phyloP scores from a whole-genome alignment of 306 rosid species.

The Cercis canadensis region DNA sequence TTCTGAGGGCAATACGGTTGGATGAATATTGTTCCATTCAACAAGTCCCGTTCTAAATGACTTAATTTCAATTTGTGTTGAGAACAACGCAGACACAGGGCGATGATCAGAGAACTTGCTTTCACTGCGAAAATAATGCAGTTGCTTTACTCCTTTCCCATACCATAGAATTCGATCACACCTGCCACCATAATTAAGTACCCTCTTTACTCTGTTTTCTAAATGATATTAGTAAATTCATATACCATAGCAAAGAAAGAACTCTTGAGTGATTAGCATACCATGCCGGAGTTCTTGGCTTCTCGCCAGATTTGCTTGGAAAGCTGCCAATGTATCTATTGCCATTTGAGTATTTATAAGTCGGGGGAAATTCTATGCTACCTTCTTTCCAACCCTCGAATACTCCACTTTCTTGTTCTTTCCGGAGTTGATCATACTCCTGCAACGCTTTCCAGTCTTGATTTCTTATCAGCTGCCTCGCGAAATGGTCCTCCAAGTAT shows the following conservation, averaged over 20 bases:
- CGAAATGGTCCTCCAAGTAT: slow-evolving; percentile 72
- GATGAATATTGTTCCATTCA: slow-evolving; percentile 37
- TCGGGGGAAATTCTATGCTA: slow-evolving; percentile 83
- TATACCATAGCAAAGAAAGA: not conserved
- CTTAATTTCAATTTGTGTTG: slow-evolving; percentile 68
- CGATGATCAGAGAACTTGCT: slow-evolving; percentile 97
- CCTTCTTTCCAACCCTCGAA: slow-evolving; percentile 98
- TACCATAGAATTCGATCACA: slow-evolving; percentile 94
- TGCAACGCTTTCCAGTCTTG: slow-evolving; percentile 88
- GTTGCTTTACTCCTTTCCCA: slow-evolving; percentile 88
- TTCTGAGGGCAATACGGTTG: slow-evolving; percentile 43
- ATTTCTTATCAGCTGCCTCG: slow-evolving; percentile 71
- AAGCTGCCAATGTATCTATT: slow-evolving; percentile 75
- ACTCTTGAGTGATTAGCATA: slow-evolving; percentile 33
- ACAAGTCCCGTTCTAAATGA: slow-evolving; percentile 49
- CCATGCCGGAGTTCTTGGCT: slow-evolving; percentile 99
- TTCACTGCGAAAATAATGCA: slow-evolving; percentile 83
- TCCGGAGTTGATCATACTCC: slow-evolving; percentile 83
- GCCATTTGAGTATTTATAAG: slow-evolving; percentile 78
- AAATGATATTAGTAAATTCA: not conserved
- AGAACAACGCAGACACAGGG: slow-evolving; percentile 89
- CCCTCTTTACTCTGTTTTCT: slow-evolving; percentile 9
- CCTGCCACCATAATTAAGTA: slow-evolving; percentile 51
- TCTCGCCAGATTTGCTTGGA: slow-evolving; percentile 74
- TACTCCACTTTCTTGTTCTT: slow-evolving; percentile 74